Evolutionary conservation across 495 filamentous ascomycete species (phyloP).

Genomic region (Evansstolkia leycettana): DNA sequence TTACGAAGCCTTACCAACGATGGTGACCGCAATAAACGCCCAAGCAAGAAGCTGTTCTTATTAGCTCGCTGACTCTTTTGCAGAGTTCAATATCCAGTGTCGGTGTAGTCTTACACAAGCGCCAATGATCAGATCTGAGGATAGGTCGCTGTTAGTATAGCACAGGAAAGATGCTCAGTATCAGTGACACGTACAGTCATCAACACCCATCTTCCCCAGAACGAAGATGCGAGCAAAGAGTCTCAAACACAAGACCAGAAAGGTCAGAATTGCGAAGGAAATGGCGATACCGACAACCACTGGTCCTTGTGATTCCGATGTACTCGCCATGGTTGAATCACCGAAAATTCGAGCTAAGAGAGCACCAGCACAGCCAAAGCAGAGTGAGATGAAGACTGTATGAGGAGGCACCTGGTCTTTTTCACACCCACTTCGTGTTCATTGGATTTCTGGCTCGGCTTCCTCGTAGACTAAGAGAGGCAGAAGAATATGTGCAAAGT

Average conservation of each 20-base stretch:
- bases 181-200: slow-evolving; percentile 20
- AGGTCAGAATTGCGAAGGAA: slow-evolving; percentile 21
- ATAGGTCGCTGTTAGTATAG: neutral
- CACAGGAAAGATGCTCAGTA: no score
- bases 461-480: no score
- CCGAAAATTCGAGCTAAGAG: no score
- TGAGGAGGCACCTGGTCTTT: no score
- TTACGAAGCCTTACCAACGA: slow-evolving; percentile 9
- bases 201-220: slow-evolving; percentile 19
- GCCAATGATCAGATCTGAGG: slow-evolving; percentile 20
- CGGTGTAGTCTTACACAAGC: slow-evolving; percentile 20
- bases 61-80: slow-evolving; percentile 1
- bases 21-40: slow-evolving; percentile 22
- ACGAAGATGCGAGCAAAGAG: slow-evolving; percentile 25
- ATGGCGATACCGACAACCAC: slow-evolving; percentile 19
- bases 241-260: slow-evolving; percentile 20
- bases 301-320: slow-evolving; percentile 16
- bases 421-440: no score
- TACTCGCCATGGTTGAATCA: slow-evolving; percentile 4
- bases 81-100: no score
- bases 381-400: no score
- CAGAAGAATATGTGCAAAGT: no score
- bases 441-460: no score
- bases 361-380: no score
- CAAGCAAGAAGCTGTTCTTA: slow-evolving; percentile 18